These are phyloP conservation scores for Plenodomus biglobosus DNA, from an alignment of 2,329 filamentous ascomycete genomes.

Conservation along the genomic window DNA sequence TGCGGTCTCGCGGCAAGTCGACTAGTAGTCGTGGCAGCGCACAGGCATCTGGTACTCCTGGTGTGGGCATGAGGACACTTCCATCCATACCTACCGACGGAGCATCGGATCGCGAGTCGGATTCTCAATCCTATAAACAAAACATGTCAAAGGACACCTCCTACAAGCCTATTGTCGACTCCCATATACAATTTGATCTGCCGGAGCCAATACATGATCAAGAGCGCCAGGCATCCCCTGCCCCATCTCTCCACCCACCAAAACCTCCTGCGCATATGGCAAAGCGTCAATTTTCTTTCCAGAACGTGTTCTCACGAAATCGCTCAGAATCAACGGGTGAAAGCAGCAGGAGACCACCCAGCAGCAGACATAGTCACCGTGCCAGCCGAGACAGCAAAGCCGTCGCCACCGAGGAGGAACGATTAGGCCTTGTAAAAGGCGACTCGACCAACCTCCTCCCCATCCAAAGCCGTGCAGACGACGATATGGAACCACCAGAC, in stretches of 20 bases:
- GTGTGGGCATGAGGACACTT: slow-evolving; percentile 27
- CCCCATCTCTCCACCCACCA: slow-evolving; percentile 54
- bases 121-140: slow-evolving; percentile 51
- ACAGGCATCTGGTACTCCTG: slow-evolving; percentile 12
- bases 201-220: slow-evolving; percentile 37
- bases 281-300: slow-evolving; percentile 88
- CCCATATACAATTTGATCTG: slow-evolving; percentile 49
- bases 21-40: slow-evolving; percentile 26
- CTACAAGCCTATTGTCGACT: slow-evolving; percentile 44
- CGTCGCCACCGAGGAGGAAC: slow-evolving; percentile 75
- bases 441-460: slow-evolving; percentile 52
- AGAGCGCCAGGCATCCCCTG: slow-evolving; percentile 47
- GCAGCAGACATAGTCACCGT: slow-evolving; percentile 35
- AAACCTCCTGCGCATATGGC: slow-evolving; percentile 58
- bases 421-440: slow-evolving; percentile 77
- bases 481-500: slow-evolving; percentile 17
- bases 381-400: slow-evolving; percentile 38
- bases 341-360: slow-evolving; percentile 26
- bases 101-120: slow-evolving; percentile 27
- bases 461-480: slow-evolving; percentile 25
- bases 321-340: slow-evolving; percentile 32
- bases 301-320: slow-evolving; percentile 71
- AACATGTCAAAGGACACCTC: slow-evolving; percentile 52
- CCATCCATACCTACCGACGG: slow-evolving; percentile 25
- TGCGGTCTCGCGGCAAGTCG: slow-evolving; percentile 41